Percentiles rank a stretch among this genome's conserved stretches.
phyloP scores from a whole-genome alignment of 2,329 filamentous ascomycete genomes.

The Cordyceps cicadae region DNA sequence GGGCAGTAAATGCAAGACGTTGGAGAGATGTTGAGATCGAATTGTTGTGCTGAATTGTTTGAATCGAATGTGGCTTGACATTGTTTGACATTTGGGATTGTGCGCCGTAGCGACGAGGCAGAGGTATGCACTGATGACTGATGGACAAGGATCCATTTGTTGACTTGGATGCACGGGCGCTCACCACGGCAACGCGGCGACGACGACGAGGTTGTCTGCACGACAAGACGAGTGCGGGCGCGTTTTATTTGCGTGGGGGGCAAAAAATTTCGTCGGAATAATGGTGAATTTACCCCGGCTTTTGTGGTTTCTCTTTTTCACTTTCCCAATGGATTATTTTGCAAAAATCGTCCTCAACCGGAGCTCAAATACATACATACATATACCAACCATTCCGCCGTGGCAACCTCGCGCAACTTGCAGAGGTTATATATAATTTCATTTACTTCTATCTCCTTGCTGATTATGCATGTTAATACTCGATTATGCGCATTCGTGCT shows the following conservation, averaged over 20 bases:
- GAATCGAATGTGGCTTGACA: background rate
- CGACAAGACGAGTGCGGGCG: background rate
- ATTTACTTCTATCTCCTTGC: too few species aligned
- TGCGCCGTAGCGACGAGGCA: background rate
- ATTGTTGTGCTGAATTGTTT: background rate
- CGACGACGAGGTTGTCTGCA: background rate
- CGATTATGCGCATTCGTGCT: background rate
- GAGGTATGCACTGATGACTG: background rate
- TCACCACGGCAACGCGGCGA: conserved; percentile 14
- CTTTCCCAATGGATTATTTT: too few species aligned
- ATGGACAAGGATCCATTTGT: conserved; percentile 7
- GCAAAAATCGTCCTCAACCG: too few species aligned
- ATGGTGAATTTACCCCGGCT: background rate
- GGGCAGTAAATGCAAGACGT: background rate
- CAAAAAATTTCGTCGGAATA: background rate
- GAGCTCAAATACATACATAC: too few species aligned
- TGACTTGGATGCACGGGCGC: conserved; percentile 4
- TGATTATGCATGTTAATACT: too few species aligned
- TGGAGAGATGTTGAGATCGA: background rate
- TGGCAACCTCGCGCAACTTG: too few species aligned
- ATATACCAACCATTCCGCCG: too few species aligned
- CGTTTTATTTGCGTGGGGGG: background rate
- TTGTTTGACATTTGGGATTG: background rate
- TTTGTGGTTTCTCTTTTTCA: background rate
- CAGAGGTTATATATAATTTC: too few species aligned